Conservation (phyloP, 768 basidiomycete genomes). For the Auricularia heimuer region DNA sequence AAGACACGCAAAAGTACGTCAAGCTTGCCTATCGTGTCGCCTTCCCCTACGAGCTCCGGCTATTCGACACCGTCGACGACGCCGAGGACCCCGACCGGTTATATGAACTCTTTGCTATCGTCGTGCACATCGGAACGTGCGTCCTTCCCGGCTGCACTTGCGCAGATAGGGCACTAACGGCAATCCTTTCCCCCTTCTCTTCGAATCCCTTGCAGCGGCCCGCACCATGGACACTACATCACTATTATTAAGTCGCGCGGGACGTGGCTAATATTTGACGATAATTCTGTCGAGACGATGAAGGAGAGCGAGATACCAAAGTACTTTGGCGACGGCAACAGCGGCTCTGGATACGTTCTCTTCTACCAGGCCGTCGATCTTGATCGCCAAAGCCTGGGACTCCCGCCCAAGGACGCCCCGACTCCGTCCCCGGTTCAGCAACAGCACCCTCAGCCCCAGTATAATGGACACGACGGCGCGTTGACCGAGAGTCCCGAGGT, state of each 20-base stretch:
- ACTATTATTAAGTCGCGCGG: constrained; percentile 83
- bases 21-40: constrained; percentile 95
- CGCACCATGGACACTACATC: constrained; percentile 98
- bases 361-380: constrained; percentile 95
- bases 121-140: constrained; percentile 98
- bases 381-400: constrained; percentile 59
- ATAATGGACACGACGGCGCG: background rate
- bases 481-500: background rate
- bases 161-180: background rate
- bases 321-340: constrained; percentile 86
- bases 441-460: background rate
- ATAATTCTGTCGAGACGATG: constrained; percentile 83
- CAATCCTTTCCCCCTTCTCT: constrained; percentile 9
- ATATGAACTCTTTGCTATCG: constrained; percentile 91
- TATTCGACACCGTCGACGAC: constrained; percentile 97
- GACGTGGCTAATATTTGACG: constrained; percentile 90
- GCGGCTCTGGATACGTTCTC: constrained; percentile 89
- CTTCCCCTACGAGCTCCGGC: constrained; percentile 86
- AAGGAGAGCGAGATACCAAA: constrained; percentile 83
- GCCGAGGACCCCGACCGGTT: constrained; percentile 76
- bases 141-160: constrained; percentile 22
- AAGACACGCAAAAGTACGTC: constrained; percentile 80
- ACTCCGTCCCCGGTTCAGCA: constrained; percentile 9
- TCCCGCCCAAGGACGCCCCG: constrained; percentile 31
- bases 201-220: constrained; percentile 49